phyloP scores from a whole-genome alignment of 805 yeast genomes.

The Candida mattraensis region DNA sequence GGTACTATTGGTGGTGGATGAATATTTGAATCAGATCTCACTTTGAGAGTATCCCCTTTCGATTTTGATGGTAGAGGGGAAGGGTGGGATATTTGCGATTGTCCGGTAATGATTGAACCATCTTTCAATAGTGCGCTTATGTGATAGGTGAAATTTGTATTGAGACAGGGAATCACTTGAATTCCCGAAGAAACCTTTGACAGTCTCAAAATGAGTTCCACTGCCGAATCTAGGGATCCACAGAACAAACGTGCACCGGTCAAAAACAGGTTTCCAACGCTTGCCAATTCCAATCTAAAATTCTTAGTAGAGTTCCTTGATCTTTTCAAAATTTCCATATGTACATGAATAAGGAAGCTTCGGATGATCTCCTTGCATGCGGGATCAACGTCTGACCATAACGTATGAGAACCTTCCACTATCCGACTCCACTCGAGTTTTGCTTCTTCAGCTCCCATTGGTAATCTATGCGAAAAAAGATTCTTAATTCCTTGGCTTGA shows the following conservation, averaged over 20 bases:
- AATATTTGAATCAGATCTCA: slow-evolving; percentile 18
- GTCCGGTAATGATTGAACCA: slow-evolving; percentile 82
- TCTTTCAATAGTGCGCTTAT: slow-evolving; percentile 72
- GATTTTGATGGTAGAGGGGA: slow-evolving; percentile 5
- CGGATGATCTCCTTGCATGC: slow-evolving; percentile 70
- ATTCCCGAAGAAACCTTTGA: slow-evolving; percentile 53
- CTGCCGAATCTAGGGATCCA: slow-evolving; percentile 82
- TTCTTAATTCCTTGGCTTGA: slow-evolving; percentile 37
- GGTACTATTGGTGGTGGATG: slow-evolving; percentile 25
- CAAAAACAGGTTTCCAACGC: slow-evolving; percentile 79
- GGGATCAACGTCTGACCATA: slow-evolving; percentile 63
- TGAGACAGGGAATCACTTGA: slow-evolving; percentile 75
- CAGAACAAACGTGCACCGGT: slow-evolving; percentile 80
- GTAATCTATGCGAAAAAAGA: slow-evolving; percentile 50
- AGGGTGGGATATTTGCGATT: slow-evolving; percentile 93
- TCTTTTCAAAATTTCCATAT: slow-evolving; percentile 71
- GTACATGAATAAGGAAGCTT: slow-evolving; percentile 75
- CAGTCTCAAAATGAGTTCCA: slow-evolving; percentile 69
- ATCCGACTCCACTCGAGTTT: slow-evolving; percentile 71
- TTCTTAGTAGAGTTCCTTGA: slow-evolving; percentile 54
- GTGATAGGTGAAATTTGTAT: slow-evolving; percentile 82
- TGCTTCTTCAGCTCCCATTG: slow-evolving; percentile 50
- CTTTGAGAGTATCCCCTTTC: slow-evolving; percentile 5
- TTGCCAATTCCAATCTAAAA: slow-evolving; percentile 75
- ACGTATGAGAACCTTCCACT: slow-evolving; percentile 72